These are phyloP conservation scores for Fibroporia radiculosa DNA, from an alignment of 768 basidiomycete species.

Conservation along the genomic window DNA sequence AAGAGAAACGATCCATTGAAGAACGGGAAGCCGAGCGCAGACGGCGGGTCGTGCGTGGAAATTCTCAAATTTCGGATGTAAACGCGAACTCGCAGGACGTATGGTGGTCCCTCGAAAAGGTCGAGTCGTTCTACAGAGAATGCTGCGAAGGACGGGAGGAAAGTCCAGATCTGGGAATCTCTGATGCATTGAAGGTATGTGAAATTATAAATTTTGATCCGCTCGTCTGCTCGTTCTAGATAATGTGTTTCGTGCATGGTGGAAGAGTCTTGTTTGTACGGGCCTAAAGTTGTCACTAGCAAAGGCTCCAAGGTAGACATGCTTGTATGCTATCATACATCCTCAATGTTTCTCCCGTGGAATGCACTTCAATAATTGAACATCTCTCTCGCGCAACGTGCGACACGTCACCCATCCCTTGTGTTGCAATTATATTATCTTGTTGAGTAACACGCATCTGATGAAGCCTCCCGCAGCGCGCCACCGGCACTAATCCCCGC, in stretches of 20 bases:
- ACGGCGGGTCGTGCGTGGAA: conserved; percentile 51
- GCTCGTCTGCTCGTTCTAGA: too few relatives aligned
- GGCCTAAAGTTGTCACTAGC: background rate
- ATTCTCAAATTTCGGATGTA: conserved; percentile 21
- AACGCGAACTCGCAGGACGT: conserved; percentile 31
- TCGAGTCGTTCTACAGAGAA: conserved; percentile 82
- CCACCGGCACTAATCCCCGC: conserved; percentile 50
- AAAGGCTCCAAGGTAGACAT: too few relatives aligned
- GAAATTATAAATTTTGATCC: too few relatives aligned
- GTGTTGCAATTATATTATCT: too few relatives aligned
- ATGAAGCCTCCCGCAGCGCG: too few relatives aligned
- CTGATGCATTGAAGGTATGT: conserved; percentile 63
- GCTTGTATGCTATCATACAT: too few relatives aligned
- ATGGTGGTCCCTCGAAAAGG: conserved; percentile 83
- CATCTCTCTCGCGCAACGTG: too few relatives aligned
- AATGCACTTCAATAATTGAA: too few relatives aligned
- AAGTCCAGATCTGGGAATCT: conserved; percentile 53
- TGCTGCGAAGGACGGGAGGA: conserved; percentile 78
- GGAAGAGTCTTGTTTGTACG: background rate
- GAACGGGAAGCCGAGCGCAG: conserved; percentile 66
- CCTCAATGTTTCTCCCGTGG: too few relatives aligned
- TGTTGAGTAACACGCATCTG: too few relatives aligned
- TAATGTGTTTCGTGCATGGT: too few relatives aligned
- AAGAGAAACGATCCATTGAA: conserved; percentile 78
- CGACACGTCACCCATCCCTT: too few relatives aligned